Percentiles rank a stretch among this genome's conserved stretches.
These are phyloP conservation scores for Vigna nakashimae DNA, from an alignment of 306 rosid species.

Conservation along the genomic window DNA sequence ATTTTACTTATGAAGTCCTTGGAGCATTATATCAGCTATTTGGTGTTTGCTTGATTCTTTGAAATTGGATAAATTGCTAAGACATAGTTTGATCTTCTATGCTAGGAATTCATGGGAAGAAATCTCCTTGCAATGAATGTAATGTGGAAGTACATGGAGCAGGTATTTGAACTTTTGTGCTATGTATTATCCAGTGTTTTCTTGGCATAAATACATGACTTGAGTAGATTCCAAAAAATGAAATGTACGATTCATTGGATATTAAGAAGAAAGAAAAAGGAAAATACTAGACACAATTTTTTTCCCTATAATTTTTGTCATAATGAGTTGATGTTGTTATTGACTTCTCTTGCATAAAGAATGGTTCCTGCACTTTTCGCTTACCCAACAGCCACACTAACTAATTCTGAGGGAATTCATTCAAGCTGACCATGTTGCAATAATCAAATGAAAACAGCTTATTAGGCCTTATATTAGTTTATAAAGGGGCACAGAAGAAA, in stretches of 20 bases:
- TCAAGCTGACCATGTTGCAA: neutral
- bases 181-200: neutral
- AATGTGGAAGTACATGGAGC: constrained; percentile 99
- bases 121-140: constrained; percentile 94
- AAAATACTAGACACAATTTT: neutral
- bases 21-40: neutral
- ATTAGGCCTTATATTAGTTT: neutral
- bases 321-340: neutral
- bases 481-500: neutral
- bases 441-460: neutral
- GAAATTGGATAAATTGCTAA: constrained; percentile 26
- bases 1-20: neutral
- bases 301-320: neutral
- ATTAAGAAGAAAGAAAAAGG: constrained; percentile 2
- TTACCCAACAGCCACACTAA: neutral
- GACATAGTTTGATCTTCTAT: constrained; percentile 11
- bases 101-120: constrained; percentile 96
- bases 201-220: neutral
- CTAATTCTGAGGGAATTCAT: constrained; percentile 4
- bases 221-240: constrained; percentile 12
- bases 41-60: constrained; percentile 17
- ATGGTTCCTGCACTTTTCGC: neutral
- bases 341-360: neutral
- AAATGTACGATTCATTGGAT: constrained; percentile 10
- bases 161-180: constrained; percentile 59